Evolutionary conservation across 345 rosid species (phyloP).

Genomic region (Eucalyptus victrix): DNA sequence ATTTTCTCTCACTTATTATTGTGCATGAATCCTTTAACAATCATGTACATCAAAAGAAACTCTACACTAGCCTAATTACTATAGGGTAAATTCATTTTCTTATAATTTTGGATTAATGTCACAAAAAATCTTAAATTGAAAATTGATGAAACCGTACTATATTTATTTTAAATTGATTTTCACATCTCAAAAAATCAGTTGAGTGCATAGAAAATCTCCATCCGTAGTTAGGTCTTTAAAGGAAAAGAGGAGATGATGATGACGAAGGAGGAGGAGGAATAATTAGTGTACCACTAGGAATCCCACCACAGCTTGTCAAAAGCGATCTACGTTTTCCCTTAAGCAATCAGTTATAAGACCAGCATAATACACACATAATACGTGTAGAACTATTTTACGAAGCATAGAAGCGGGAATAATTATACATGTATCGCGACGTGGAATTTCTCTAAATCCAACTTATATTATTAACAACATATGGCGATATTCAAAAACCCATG

Average conservation of each 20-base stretch:
- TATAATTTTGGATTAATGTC: not conserved
- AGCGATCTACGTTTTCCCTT: not conserved
- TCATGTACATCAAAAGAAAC: not conserved
- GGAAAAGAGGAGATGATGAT: not conserved
- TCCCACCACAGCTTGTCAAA: not conserved
- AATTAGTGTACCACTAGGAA: not conserved
- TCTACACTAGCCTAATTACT: not conserved
- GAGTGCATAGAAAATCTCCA: not conserved
- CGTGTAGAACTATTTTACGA: not conserved
- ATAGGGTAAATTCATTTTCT: not conserved
- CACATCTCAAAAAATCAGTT: not conserved
- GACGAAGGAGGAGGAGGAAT: not conserved
- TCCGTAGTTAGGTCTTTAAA: not conserved
- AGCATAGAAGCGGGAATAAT: not conserved
- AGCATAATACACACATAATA: fast-evolving
- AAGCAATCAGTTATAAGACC: not conserved
- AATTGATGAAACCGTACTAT: fast-evolving
- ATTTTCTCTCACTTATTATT: not conserved
- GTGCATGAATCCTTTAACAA: not conserved
- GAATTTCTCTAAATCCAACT: not conserved
- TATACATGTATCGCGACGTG: not conserved
- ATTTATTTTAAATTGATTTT: not conserved
- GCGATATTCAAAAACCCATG: fast-evolving
- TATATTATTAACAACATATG: not conserved
- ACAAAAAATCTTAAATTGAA: not conserved